These are phyloP conservation scores for Penstemon newberryi DNA, from an alignment of 257 asterid species.

Conservation along the genomic window DNA sequence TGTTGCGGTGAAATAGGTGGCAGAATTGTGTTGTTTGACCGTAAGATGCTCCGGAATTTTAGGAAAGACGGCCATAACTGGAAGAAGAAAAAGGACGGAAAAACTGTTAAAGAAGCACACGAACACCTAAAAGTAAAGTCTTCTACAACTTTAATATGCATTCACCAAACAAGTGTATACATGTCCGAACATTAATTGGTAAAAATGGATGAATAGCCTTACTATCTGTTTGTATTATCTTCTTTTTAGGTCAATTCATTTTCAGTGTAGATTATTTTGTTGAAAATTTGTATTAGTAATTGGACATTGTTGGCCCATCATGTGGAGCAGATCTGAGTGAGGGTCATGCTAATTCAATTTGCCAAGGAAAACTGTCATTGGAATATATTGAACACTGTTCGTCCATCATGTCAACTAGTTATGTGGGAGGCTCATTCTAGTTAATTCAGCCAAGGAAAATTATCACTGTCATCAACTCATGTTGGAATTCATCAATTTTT, in stretches of 20 bases:
- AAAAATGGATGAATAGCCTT: conserved; percentile 6
- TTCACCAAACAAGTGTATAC: neutral
- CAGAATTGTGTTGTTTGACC: conserved; percentile 82
- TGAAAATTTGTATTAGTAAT: neutral
- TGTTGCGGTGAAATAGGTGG: conserved; percentile 62
- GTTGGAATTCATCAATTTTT: conserved; percentile 3
- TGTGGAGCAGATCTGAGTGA: neutral
- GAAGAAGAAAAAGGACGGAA: conserved; percentile 98
- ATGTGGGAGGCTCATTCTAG: no score
- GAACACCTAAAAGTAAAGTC: conserved; percentile 86
- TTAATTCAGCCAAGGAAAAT: conserved; percentile 13
- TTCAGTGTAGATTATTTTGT: neutral
- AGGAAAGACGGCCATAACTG: conserved; percentile 96
- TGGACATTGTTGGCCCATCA: conserved; percentile 6
- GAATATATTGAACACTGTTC: neutral
- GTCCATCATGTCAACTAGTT: neutral
- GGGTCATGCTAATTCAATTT: conserved; percentile 9
- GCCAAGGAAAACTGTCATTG: neutral
- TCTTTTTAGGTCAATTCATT: neutral
- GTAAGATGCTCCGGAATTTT: conserved; percentile 95
- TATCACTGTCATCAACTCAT: neutral
- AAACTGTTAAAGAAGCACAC: conserved; percentile 97
- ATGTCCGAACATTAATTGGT: conserved; percentile 1
- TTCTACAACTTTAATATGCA: conserved; percentile 15
- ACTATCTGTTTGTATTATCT: neutral